Percentiles rank a stretch among this genome's conserved stretches.
These are phyloP conservation scores for Amauroascus verrucosus DNA, from an alignment of 2,329 filamentous ascomycete species.

Conservation along the genomic window DNA sequence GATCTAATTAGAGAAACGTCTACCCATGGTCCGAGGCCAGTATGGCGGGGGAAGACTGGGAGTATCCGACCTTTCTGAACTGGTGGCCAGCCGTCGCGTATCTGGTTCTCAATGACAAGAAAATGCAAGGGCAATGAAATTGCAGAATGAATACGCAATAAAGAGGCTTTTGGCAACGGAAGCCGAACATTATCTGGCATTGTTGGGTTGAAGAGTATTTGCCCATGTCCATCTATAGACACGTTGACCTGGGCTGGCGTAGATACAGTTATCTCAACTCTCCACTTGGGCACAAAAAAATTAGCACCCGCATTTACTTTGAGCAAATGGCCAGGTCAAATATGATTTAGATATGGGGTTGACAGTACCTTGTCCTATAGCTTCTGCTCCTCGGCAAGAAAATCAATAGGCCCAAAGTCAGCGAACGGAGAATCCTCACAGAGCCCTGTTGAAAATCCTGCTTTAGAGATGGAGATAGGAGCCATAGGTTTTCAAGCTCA, in stretches of 20 bases:
- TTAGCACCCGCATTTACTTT: too few species aligned
- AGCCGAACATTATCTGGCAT: not conserved
- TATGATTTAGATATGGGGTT: too few species aligned
- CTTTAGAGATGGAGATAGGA: not conserved
- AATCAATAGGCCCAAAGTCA: not conserved
- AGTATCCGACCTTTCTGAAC: not conserved
- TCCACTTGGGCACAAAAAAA: not conserved
- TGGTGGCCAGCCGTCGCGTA: slow-evolving; percentile 8
- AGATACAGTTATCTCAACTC: not conserved
- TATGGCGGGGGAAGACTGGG: too few species aligned
- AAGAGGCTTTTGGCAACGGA: not conserved
- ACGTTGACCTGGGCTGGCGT: not conserved
- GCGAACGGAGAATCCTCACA: not conserved
- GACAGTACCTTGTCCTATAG: not conserved
- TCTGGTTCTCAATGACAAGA: not conserved
- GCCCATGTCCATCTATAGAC: not conserved
- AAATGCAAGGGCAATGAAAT: not conserved
- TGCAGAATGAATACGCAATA: not conserved
- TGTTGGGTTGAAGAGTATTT: not conserved
- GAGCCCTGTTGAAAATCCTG: slow-evolving; percentile 2
- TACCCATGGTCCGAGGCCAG: too few species aligned
- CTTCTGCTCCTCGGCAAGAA: not conserved
- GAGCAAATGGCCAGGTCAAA: too few species aligned
- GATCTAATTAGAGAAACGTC: too few species aligned
- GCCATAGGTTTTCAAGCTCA: slow-evolving; percentile 1